Conservation (phyloP, 1,284 basidiomycete species). For the Volvariella volvacea region DNA sequence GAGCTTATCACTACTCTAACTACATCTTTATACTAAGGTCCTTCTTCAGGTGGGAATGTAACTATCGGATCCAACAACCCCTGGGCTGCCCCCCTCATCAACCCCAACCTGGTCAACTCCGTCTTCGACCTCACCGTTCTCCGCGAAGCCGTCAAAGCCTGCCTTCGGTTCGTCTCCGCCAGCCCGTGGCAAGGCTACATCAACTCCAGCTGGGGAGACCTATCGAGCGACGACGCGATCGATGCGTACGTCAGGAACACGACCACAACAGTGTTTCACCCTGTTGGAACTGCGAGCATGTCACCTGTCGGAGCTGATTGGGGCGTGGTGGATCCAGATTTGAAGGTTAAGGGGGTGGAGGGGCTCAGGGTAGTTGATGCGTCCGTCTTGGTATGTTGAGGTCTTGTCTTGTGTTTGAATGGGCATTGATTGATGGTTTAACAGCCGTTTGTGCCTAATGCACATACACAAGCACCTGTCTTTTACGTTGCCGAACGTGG, state of each 20-base stretch:
- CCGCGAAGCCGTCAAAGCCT: slow-evolving; percentile 10
- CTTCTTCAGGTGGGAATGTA: slow-evolving; percentile 11
- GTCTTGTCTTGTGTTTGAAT: too few relatives aligned
- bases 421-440: too few relatives aligned
- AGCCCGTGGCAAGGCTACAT: slow-evolving; percentile 17
- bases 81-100: slow-evolving; percentile 22
- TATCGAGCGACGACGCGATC: not conserved
- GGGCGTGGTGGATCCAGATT: not conserved
- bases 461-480: slow-evolving; percentile 26
- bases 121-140: slow-evolving; percentile 13
- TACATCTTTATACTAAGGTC: too few relatives aligned
- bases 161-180: slow-evolving; percentile 14
- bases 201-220: slow-evolving; percentile 12
- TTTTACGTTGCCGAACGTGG: slow-evolving; percentile 30
- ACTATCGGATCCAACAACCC: slow-evolving; percentile 16
- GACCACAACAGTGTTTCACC: not conserved
- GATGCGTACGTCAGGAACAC: not conserved
- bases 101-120: slow-evolving; percentile 19
- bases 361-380: slow-evolving; percentile 1
- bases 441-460: too few relatives aligned
- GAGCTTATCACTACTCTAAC: too few relatives aligned
- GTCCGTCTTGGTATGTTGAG: slow-evolving; percentile 31
- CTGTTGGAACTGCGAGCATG: not conserved
- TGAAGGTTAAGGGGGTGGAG: not conserved
- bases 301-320: not conserved